Base-by-base conservation (phyloP, 1,284 basidiomycete genomes). In the Boletus hoseneyae region DNA sequence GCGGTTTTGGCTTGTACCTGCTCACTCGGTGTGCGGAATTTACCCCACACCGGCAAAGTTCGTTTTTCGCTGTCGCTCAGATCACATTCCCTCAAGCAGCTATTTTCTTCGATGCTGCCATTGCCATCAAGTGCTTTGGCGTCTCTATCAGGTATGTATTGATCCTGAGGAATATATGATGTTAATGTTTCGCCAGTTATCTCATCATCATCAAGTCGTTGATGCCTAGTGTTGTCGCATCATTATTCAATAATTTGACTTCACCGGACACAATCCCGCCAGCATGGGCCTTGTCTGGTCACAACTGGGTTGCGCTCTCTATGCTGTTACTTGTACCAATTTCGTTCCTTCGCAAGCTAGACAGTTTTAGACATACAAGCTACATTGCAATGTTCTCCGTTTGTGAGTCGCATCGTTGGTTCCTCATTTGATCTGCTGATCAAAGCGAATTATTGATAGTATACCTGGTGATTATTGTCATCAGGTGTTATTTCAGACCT, bases 51-150 rank as follows among this genome's bases (percentile, higher is more conserved):
- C 74, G 90, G 38, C 83, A 80, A 33, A 78, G 93, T 10, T 94
- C 91, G 23, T 97, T 97, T 71, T 94, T 93, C 59, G 85, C 90
- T 32, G 77, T 97, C 16, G 81, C 92, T 1, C 77, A 87, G 58
- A 72, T 97, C 55, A 94, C 94, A 0, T 96, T 93, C 62, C 92
- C 92, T 16, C 78, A 75, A 33, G 88, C 87, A 0, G 87, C 89
- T 0, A 75, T 91, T 47, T 89, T 91, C 66, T 93, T 96, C 60
- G 92, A 99, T 69, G 80, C 86, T 3, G 95, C 96, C 7, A 97
- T 99, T 60, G 95, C 94, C 3, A 87, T 90, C 67, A 97, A 97
- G 68, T 97, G 93, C 68, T 96, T 96, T 66, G 97, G 97, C 29
- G 97, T 99, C 8, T 94, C 91, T 33, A 89, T 97, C 59, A 96